phyloP scores from a whole-genome alignment of 2,329 filamentous ascomycete genomes.

The Aulographum hederae region DNA sequence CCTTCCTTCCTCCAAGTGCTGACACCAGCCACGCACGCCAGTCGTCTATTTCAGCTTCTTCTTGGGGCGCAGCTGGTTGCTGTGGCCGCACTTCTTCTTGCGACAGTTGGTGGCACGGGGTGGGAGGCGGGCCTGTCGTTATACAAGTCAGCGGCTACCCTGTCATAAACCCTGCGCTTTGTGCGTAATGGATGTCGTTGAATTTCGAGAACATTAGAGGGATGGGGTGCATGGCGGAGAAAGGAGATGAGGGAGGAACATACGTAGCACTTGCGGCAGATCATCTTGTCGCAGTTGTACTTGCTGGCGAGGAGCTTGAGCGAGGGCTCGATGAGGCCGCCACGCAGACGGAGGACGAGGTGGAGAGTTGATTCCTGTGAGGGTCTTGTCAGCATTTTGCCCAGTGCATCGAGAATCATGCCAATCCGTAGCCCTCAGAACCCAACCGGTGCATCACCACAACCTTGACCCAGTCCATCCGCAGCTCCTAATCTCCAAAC shows the following conservation, averaged over 20 bases:
- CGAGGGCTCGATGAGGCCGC: slow-evolving; percentile 98
- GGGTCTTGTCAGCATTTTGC: slow-evolving; percentile 1
- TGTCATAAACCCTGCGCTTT: too few species aligned
- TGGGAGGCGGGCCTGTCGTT: slow-evolving; percentile 54
- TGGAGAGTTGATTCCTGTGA: slow-evolving; percentile 88
- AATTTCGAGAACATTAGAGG: not conserved
- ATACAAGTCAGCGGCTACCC: too few species aligned
- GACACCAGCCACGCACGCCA: too few species aligned
- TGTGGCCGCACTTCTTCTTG: slow-evolving; percentile 99
- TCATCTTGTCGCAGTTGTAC: slow-evolving; percentile 99
- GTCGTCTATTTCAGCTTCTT: slow-evolving; percentile 91
- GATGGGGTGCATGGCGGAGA: not conserved
- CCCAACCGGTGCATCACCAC: too few species aligned
- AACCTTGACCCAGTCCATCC: too few species aligned
- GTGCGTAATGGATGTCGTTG: not conserved
- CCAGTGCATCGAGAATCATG: not conserved
- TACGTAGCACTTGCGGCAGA: slow-evolving; percentile 99
- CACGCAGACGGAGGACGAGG: slow-evolving; percentile 94
- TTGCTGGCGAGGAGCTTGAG: slow-evolving; percentile 96
- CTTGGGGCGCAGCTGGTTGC: slow-evolving; percentile 99
- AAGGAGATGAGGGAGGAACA: too few species aligned
- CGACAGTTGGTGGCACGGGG: slow-evolving; percentile 99
- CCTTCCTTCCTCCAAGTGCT: slow-evolving; percentile 27
- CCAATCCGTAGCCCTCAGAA: not conserved
- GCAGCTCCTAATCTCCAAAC: too few species aligned